Evolutionary conservation across 2,329 filamentous ascomycete species (phyloP).

Genomic region (Pleurostoma richardsiae): DNA sequence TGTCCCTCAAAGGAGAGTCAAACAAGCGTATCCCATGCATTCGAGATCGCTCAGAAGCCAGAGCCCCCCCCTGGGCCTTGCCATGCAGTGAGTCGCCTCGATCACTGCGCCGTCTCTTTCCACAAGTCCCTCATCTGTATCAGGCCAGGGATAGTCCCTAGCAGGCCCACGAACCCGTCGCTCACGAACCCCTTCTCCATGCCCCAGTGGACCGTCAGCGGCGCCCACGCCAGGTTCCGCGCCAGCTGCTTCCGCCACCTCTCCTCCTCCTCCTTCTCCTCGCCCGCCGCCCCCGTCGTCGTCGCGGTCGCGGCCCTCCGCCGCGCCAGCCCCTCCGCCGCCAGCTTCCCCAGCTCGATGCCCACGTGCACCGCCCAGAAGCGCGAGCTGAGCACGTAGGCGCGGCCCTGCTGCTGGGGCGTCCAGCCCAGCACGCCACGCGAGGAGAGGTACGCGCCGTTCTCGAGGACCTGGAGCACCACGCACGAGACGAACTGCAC

Average conservation of each 20-base stretch:
- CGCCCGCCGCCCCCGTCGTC: conserved; percentile 28
- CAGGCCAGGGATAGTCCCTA: conserved; percentile 38
- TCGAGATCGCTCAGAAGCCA: background rate
- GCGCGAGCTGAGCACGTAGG: conserved; percentile 68
- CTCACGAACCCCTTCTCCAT: conserved; percentile 53
- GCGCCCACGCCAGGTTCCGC: conserved; percentile 71
- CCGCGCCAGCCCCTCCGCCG: conserved; percentile 37
- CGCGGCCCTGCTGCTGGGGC: conserved; percentile 51
- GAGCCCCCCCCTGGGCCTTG: background rate
- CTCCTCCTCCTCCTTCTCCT: conserved; percentile 37
- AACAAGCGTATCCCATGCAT: background rate
- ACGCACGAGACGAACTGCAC: conserved; percentile 64
- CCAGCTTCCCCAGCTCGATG: conserved; percentile 67
- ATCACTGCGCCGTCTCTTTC: conserved; percentile 25
- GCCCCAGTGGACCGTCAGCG: conserved; percentile 81
- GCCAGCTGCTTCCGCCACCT: conserved; percentile 63
- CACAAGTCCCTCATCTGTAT: conserved; percentile 41
- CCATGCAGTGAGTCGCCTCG: no score
- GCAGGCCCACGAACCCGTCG: conserved; percentile 32
- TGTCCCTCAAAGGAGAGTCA: no score
- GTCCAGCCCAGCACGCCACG: conserved; percentile 64
- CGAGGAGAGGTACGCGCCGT: conserved; percentile 68
- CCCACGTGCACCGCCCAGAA: conserved; percentile 78
- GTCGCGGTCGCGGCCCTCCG: conserved; percentile 20
- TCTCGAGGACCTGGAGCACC: conserved; percentile 76